phyloP scores from a whole-genome alignment of 495 filamentous ascomycete genomes.

The Xylaria sp. region DNA sequence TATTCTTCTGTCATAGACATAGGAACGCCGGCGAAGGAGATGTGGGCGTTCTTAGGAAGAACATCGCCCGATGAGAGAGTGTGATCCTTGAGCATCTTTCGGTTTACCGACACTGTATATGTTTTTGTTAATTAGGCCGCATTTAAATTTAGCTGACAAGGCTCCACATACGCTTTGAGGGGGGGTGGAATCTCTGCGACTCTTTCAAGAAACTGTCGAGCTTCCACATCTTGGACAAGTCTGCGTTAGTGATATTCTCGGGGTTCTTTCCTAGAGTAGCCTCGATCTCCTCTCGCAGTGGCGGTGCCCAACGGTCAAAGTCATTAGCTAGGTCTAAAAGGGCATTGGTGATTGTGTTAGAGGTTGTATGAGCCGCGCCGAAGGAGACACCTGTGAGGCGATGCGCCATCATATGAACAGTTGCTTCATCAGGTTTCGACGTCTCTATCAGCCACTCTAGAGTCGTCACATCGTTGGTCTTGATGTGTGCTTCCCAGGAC shows the following conservation, averaged over 20 bases:
- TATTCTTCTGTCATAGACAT: not conserved
- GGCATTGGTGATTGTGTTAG: slow-evolving; percentile 10
- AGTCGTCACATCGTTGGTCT: not conserved
- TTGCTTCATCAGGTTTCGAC: not conserved
- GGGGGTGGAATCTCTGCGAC: slow-evolving; percentile 39
- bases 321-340: slow-evolving; percentile 2
- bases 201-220: slow-evolving; percentile 48
- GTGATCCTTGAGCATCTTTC: slow-evolving; percentile 1
- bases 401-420: not conserved
- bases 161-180: slow-evolving; percentile 10
- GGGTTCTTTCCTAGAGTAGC: not conserved
- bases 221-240: slow-evolving; percentile 45
- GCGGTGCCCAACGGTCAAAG: slow-evolving; percentile 10
- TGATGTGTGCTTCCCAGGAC: not conserved
- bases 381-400: slow-evolving; percentile 5
- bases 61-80: not conserved
- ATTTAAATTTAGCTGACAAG: not conserved
- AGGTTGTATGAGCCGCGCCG: slow-evolving; percentile 7
- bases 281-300: slow-evolving; percentile 10
- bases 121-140: not conserved
- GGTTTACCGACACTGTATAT: slow-evolving; percentile 1
- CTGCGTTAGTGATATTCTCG: slow-evolving; percentile 28
- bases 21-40: slow-evolving; percentile 15
- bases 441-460: slow-evolving; percentile 14
- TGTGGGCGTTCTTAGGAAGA: slow-evolving; percentile 1